These are phyloP conservation scores for Sporothrix protearum DNA, from an alignment of 2,329 filamentous ascomycete genomes.

Conservation along the genomic window DNA sequence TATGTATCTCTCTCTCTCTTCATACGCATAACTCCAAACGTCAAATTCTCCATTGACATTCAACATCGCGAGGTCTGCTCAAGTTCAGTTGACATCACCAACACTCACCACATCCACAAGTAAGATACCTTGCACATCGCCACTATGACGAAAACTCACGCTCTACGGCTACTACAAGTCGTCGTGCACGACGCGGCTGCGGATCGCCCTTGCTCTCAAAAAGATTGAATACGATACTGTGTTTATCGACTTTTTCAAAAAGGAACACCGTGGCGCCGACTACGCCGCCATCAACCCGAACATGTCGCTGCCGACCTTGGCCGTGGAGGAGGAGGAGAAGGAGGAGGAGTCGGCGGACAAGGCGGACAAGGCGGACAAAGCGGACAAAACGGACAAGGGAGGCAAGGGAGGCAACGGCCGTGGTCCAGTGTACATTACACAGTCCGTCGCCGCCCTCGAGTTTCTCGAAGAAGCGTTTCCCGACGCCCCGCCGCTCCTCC, in stretches of 20 bases:
- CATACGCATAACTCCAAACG: background rate
- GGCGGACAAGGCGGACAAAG: too few relatives aligned
- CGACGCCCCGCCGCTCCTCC: slow-evolving; percentile 44
- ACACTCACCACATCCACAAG: background rate
- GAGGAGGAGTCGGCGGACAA: too few relatives aligned
- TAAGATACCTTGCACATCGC: too few relatives aligned
- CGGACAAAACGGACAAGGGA: too few relatives aligned
- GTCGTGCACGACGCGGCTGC: slow-evolving; percentile 59
- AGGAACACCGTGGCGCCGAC: slow-evolving; percentile 46
- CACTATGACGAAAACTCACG: slow-evolving; percentile 29
- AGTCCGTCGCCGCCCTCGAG: slow-evolving; percentile 59
- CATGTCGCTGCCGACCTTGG: slow-evolving; percentile 52
- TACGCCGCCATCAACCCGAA: slow-evolving; percentile 53
- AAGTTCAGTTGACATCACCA: background rate
- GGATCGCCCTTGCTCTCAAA: slow-evolving; percentile 58
- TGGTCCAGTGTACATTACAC: slow-evolving; percentile 8
- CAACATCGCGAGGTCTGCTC: background rate
- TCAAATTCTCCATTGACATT: background rate
- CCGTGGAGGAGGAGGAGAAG: slow-evolving; percentile 35
- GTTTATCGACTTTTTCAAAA: slow-evolving; percentile 52
- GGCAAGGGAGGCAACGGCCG: too few relatives aligned
- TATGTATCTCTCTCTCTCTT: background rate
- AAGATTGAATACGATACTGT: slow-evolving; percentile 45
- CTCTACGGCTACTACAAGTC: slow-evolving; percentile 62
- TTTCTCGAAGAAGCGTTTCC: slow-evolving; percentile 57